Evolutionary conservation across 306 rosid genomes (phyloP).

Genomic region (Cicer yamashitae): DNA sequence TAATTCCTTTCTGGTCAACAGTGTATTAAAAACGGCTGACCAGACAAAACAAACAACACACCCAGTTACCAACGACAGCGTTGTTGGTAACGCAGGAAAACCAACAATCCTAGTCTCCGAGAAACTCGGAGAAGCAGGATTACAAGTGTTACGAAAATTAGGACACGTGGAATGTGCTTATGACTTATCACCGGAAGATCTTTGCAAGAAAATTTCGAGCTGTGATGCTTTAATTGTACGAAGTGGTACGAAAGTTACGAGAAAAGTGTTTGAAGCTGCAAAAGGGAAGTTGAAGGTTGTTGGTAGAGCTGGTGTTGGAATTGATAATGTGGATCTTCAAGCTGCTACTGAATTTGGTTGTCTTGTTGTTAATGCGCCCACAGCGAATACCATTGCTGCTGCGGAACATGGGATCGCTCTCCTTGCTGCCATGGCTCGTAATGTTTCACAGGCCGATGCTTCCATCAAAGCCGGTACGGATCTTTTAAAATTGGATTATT

Average conservation of each 20-base stretch:
- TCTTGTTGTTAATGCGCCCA: constrained; percentile 86
- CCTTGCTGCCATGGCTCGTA: constrained; percentile 84
- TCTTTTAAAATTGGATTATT: no score
- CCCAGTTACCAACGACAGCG: neutral
- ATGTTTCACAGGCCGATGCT: constrained; percentile 88
- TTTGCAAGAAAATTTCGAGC: constrained; percentile 67
- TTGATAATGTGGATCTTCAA: constrained; percentile 92
- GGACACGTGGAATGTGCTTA: constrained; percentile 75
- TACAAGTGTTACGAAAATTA: constrained; percentile 57
- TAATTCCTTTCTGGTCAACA: constrained; percentile 41
- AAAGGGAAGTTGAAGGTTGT: constrained; percentile 87
- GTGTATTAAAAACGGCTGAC: constrained; percentile 49
- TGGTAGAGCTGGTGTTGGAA: constrained; percentile 95
- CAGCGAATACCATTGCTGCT: constrained; percentile 87
- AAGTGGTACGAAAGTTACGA: constrained; percentile 82
- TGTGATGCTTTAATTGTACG: constrained; percentile 84
- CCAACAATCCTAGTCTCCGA: constrained; percentile 80
- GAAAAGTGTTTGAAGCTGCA: constrained; percentile 69
- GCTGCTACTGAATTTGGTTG: constrained; percentile 94
- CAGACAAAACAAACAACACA: neutral
- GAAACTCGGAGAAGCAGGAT: constrained; percentile 85
- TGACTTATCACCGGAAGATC: constrained; percentile 62
- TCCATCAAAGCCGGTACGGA: constrained; percentile 75
- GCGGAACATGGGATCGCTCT: constrained; percentile 92
- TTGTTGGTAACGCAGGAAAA: neutral